A percentile compares a stretch with the other conserved stretches of the same genome.
phyloP scores from a whole-genome alignment of 2,329 filamentous ascomycete genomes.

The Thelonectria blattea region DNA sequence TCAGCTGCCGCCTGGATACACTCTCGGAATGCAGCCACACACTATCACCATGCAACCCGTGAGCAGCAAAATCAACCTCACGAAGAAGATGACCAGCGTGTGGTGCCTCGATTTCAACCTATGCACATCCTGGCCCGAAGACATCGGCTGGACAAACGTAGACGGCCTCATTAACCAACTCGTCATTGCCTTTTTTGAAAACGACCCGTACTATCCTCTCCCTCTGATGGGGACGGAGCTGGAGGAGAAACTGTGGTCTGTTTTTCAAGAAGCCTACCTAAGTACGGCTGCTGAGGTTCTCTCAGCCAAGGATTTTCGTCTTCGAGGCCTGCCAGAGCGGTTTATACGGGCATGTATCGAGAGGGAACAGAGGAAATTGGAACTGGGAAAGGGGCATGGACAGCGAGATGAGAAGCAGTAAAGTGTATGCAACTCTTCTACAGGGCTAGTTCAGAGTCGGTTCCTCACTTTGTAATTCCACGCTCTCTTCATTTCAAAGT shows the following conservation, averaged over 20 bases:
- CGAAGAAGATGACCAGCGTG: not conserved
- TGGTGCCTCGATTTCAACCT: slow-evolving; percentile 36
- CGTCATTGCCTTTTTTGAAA: slow-evolving; percentile 31
- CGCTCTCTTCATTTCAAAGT: not conserved
- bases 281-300: not conserved
- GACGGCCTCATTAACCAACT: slow-evolving; percentile 25
- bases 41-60: not conserved
- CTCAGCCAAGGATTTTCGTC: not conserved
- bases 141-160: slow-evolving; percentile 12
- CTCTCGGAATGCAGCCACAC: not conserved
- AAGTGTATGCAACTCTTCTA: no score
- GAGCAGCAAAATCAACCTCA: not conserved
- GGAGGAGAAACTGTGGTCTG: slow-evolving; percentile 23
- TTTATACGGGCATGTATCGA: not conserved
- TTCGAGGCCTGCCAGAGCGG: not conserved
- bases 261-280: slow-evolving; percentile 11
- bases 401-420: not conserved
- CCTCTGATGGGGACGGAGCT: slow-evolving; percentile 20
- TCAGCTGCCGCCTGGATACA: not conserved
- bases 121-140: slow-evolving; percentile 20
- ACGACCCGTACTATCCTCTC: slow-evolving; percentile 36
- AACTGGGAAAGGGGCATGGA: not conserved
- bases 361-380: not conserved
- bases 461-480: not conserved
- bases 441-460: not conserved